Base-by-base conservation (phyloP, 148 eudicot genomes). In the Fagopyrum esculentum region DNA sequence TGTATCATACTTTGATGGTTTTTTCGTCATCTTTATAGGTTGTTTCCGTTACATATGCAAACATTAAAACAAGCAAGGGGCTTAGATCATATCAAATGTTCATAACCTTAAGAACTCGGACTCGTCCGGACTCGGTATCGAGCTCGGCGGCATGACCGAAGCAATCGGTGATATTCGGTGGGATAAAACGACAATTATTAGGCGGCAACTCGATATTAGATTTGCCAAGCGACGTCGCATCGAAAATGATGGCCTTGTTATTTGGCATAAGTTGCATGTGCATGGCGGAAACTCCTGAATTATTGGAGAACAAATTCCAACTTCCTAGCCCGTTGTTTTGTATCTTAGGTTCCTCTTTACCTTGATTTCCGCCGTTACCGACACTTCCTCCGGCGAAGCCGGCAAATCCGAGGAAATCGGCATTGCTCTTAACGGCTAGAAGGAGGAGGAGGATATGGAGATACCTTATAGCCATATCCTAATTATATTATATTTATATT, bases 251-350 rank as follows among this genome's bases (percentile, higher is more conserved):
- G 13, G 77, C 82, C 77, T 88, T 94, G 64, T 85, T 82, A 60
- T 81, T 87, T 4, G 97, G 97, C 85, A 94, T 77, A 48, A 91
- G 49, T n/a, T 94, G 98, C 13, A 91, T 2, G n/a, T 94, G 98
- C 97, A 91, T 94, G 74, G 89, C 87, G 0, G 95, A 80, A 0
- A 94, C 97, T 0, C 97, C 96, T 0, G 87, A 75, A 73, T 84
- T 82, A 35, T 15, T 22, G 3, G 69, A 63, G 43, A 80, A 78
- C 0, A 89, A 0, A 11, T 79, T 76, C 92, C 97, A 91, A 9
- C 35, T 7, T 0, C 98, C 98, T 6, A 47, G 12, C 45, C 6
- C 76, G 2, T 78, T 9, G 0, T 82, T 83, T 47, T 85, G 75
- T 6, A 63, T 2, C 30, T 8, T 2, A 57, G 4, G 6, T 19